Percentiles rank a stretch among this genome's conserved stretches.
Evolutionary conservation across 129 eudicot species (phyloP).

Genomic region (Artemisia tridentata): DNA sequence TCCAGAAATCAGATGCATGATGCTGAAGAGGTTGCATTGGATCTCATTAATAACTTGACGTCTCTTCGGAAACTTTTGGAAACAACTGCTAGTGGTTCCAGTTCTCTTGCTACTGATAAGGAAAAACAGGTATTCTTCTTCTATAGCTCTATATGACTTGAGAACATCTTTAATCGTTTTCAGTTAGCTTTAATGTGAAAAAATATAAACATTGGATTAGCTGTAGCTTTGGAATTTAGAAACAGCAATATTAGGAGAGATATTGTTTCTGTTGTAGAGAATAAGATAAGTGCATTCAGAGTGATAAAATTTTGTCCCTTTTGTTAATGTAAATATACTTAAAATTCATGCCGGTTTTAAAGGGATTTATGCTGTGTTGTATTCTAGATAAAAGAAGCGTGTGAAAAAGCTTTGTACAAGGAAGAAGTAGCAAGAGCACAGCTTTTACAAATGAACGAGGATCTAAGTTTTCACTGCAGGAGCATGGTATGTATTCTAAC

Average conservation of each 20-base stretch:
- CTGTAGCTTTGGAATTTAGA: too few species aligned
- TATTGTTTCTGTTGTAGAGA: not conserved
- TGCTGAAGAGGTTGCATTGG: slow-evolving; percentile 67
- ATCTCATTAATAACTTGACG: slow-evolving; percentile 52
- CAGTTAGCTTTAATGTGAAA: too few species aligned
- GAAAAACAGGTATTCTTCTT: slow-evolving; percentile 28
- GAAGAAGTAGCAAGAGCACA: slow-evolving; percentile 38
- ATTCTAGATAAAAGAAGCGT: slow-evolving; percentile 35
- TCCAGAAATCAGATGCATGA: slow-evolving; percentile 76
- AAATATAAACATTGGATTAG: too few species aligned
- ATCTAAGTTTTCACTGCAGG: slow-evolving; percentile 37
- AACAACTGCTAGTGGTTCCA: slow-evolving; percentile 20
- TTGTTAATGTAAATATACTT: not conserved
- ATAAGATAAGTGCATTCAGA: not conserved
- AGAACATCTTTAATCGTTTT: too few species aligned
- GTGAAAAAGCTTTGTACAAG: slow-evolving; percentile 31
- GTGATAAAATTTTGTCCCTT: not conserved
- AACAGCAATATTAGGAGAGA: too few species aligned
- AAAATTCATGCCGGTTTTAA: not conserved
- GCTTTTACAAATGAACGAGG: slow-evolving; percentile 39
- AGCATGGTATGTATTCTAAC: slow-evolving; percentile 25
- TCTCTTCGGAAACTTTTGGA: slow-evolving; percentile 45
- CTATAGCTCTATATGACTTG: not conserved
- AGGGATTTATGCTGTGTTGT: not conserved
- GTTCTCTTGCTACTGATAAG: slow-evolving; percentile 14